Conservation (phyloP, 768 basidiomycete genomes). For the Tulasnella sp. region DNA sequence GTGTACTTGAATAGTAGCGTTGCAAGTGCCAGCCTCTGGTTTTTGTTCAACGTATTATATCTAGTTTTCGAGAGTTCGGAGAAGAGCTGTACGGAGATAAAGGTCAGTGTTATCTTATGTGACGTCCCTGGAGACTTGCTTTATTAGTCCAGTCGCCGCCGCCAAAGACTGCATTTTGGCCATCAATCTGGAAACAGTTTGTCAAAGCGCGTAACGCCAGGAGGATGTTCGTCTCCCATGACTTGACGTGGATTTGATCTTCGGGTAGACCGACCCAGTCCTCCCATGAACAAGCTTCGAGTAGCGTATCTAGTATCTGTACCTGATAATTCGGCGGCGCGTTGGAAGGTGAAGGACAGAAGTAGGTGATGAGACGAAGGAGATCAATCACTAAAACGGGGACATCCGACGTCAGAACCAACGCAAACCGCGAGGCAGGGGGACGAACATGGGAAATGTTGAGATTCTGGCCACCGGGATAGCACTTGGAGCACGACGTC, state of each 20-base stretch:
- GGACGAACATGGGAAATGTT: constrained; percentile 9
- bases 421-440: too few relatives aligned
- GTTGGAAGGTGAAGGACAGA: not conserved
- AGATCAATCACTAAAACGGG: constrained; percentile 64
- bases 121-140: constrained; percentile 28
- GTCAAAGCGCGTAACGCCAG: constrained; percentile 67
- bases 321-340: not conserved
- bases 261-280: constrained; percentile 12
- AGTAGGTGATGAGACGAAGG: constrained; percentile 48
- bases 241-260: constrained; percentile 32
- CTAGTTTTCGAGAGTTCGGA: constrained; percentile 39
- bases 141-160: constrained; percentile 41
- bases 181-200: constrained; percentile 49
- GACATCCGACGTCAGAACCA: not conserved
- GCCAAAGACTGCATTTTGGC: constrained; percentile 25
- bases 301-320: constrained; percentile 42
- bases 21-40: constrained; percentile 61
- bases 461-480: constrained; percentile 15
- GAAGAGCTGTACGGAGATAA: constrained; percentile 39
- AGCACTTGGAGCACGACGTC: constrained; percentile 4
- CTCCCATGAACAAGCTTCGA: constrained; percentile 57
- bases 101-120: not conserved
- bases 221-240: constrained; percentile 73
- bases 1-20: constrained; percentile 84
- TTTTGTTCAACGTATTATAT: constrained; percentile 48